Evolutionary conservation across 441 rosid genomes (phyloP).

Genomic region (Bruguiera hainesii): DNA sequence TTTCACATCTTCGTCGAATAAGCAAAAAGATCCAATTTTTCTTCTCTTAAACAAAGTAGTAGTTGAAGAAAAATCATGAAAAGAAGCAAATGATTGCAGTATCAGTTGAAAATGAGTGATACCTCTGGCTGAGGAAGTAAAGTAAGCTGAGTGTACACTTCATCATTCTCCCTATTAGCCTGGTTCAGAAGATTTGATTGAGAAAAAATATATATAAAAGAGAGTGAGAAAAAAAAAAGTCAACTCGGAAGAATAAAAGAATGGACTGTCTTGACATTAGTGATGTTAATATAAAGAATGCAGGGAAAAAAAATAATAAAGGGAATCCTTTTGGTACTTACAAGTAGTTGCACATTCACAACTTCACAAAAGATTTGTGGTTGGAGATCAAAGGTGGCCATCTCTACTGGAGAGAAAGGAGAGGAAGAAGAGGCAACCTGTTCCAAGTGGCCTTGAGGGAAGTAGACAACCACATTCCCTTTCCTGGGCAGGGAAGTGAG

Average conservation of each 20-base stretch:
- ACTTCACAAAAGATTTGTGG: slow-evolving; percentile 77
- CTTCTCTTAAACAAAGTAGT: slow-evolving; percentile 1
- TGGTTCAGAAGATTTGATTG: slow-evolving; percentile 23
- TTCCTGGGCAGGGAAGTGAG: slow-evolving; percentile 73
- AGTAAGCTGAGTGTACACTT: slow-evolving; percentile 76
- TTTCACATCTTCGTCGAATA: neutral
- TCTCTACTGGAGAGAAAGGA: slow-evolving; percentile 49
- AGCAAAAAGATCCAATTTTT: slow-evolving; percentile 1
- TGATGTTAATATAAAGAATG: neutral
- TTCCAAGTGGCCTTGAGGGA: slow-evolving; percentile 89
- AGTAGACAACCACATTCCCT: slow-evolving; percentile 79
- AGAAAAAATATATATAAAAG: neutral
- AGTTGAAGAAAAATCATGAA: slow-evolving; percentile 2
- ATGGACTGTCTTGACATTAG: slow-evolving; percentile 1
- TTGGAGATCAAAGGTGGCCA: slow-evolving; percentile 56
- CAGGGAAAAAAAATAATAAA: neutral
- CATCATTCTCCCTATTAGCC: slow-evolving; percentile 96
- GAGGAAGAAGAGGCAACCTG: slow-evolving; percentile 48
- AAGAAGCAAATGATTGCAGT: slow-evolving; percentile 11
- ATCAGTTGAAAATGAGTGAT: slow-evolving; percentile 16
- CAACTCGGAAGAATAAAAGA: neutral
- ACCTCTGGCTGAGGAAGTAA: slow-evolving; percentile 89
- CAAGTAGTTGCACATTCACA: slow-evolving; percentile 67
- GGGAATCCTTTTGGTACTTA: slow-evolving; percentile 30
- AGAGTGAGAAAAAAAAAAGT: slow-evolving; percentile 10